Evolutionary conservation across 768 basidiomycete genomes (phyloP), one percentile per base, ranked within the genome.

Genomic region (Hygrocybe punicea): DNA sequence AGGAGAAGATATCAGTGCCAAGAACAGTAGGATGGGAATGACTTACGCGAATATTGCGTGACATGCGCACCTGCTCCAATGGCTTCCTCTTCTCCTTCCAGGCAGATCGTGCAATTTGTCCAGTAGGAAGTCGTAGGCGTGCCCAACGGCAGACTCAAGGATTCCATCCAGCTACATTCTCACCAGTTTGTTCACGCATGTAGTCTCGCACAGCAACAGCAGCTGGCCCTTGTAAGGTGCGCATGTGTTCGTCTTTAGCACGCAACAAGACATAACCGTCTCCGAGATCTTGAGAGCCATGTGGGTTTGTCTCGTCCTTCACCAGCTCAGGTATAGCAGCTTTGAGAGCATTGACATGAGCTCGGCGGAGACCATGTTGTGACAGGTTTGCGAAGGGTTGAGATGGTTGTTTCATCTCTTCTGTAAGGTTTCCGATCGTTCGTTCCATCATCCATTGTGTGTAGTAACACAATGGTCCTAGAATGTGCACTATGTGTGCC

Each of bases 371-470:
- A 8, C 44, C 66, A 34, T 60, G 53, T 51, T 65, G 53, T 6
- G 66, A 52, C 1, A 68, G 51, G 44, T 68, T 68, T 14, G 55
- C 56, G 56, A 57, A 67, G 6, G 60, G 58, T 21, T 66, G 55
- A 6, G 66, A 65, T 17, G 39, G 64, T 19, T 63, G 65, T 13
- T 39, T 35, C 3, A 65, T 39, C 51, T 65, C 59, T 53, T 58
- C 35, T 1, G 58, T 58, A 36, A 66, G 58, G 46, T 63, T 51
- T n/a, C 64, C 62, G 34, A 66, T 63, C 1, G 60, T 56, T 10
- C 60, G 55, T 51, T 65, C 64, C 59, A 66, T 58, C 8, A 46
- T 45, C 57, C 64, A 67, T 34, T 65, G 65, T 11, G 65, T 17
- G 10, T 13, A 40, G 13, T 23, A 49, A 36, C 33, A 35, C 16